phyloP scores from a whole-genome alignment of 148 eudicot species.

The Rhododendron molle region DNA sequence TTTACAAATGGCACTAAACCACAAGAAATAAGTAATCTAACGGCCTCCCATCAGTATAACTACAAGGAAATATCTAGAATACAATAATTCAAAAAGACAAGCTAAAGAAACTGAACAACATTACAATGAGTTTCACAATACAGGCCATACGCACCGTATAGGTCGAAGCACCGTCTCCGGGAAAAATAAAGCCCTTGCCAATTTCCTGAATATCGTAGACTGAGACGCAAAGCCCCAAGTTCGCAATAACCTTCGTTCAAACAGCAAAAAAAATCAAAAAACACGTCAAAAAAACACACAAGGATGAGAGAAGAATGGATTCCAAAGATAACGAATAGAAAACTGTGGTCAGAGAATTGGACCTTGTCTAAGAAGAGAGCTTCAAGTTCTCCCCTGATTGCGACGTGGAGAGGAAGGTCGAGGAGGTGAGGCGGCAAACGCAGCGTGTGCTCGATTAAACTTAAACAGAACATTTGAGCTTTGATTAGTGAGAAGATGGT shows the following conservation, averaged over 20 bases:
- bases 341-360: background rate
- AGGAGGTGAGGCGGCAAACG: slow-evolving; percentile 63
- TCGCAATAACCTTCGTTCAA: slow-evolving; percentile 51
- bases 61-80: no score
- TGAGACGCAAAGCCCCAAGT: slow-evolving; percentile 70
- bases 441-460: slow-evolving; percentile 67
- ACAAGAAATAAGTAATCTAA: background rate
- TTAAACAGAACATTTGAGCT: slow-evolving; percentile 50
- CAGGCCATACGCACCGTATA: slow-evolving; percentile 42
- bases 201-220: slow-evolving; percentile 63
- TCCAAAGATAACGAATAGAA: background rate
- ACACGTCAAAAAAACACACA: background rate
- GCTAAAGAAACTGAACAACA: background rate
- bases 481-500: background rate
- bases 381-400: slow-evolving; percentile 68
- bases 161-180: slow-evolving; percentile 81
- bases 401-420: slow-evolving; percentile 49
- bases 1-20: background rate
- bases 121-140: background rate
- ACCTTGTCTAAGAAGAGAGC: slow-evolving; percentile 79
- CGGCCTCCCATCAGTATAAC: background rate
- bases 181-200: slow-evolving; percentile 63
- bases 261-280: background rate
- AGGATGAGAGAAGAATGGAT: background rate
- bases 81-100: background rate